A percentile compares a stretch with the other conserved stretches of the same genome.
These are phyloP conservation scores for Adenanthera pavonina DNA, from an alignment of 306 rosid species.

Conservation along the genomic window DNA sequence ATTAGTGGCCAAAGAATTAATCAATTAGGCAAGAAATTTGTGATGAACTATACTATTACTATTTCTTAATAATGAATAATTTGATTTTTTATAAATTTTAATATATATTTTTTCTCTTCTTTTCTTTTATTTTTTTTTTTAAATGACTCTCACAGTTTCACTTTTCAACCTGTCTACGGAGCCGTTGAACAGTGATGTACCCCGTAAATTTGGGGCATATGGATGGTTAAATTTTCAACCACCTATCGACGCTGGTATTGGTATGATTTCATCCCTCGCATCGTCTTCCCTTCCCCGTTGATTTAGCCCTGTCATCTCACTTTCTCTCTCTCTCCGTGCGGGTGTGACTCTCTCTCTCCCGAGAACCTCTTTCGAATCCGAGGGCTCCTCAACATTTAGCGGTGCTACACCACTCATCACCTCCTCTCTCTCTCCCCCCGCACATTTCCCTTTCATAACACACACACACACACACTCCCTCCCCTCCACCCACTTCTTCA, in stretches of 20 bases:
- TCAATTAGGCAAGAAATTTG: no score
- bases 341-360: background rate
- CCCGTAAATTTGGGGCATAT: slow-evolving; percentile 20
- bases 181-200: background rate
- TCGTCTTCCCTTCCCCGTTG: slow-evolving; percentile 31
- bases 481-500: slow-evolving; percentile 3
- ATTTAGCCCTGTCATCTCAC: background rate
- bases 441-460: slow-evolving; percentile 10
- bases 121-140: no score
- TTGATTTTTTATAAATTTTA: no score
- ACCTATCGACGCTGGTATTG: slow-evolving; percentile 28
- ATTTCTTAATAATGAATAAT: no score
- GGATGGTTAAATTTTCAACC: slow-evolving; percentile 39
- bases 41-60: no score
- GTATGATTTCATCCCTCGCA: slow-evolving; percentile 19
- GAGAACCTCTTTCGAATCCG: background rate
- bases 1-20: no score
- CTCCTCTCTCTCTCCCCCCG: background rate
- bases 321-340: background rate
- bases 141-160: no score
- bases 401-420: background rate
- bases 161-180: no score
- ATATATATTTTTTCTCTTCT: no score
- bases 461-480: slow-evolving; percentile 32
- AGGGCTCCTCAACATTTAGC: slow-evolving; percentile 34